Base-by-base conservation (phyloP, 2,329 filamentous ascomycete species). In the Balansia obtecta region DNA sequence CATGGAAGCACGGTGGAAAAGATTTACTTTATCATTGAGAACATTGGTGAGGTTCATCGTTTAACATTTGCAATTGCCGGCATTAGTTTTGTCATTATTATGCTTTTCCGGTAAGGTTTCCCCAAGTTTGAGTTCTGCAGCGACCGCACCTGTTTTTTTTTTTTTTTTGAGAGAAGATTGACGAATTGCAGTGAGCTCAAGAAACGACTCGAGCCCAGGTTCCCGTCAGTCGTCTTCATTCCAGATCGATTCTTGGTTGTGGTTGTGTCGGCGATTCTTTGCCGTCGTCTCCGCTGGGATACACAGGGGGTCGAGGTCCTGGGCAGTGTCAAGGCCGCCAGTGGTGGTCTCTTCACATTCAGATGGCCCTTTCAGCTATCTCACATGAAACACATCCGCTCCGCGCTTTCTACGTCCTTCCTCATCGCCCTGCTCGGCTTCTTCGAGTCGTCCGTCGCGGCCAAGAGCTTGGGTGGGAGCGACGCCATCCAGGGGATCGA, bases 341-440 rank as follows among this genome's bases (percentile, higher is more conserved):
- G 80, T 1, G 86, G 85, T n/a, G 75, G 81, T 2, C 59, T 75
- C 6, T 95, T 97, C 61, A 74, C 80, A 2, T 89, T 96, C 57
- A 82, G 86, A 54, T 96, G 90, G 76, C 91, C 93, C 0, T 93
- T 96, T 60, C 80, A 83, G 55, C 69, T 79, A 2, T 74, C 79
- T 5, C 80, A 94, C 58, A 82, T 97, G 73, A 76, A 80, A 22
- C 85, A 96, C 62, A 86, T 94, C 49, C 83, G 86, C 20, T 85
- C 88, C 54, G 86, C 88, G 38, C 85, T 97, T 76, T 84, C 87
- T 48, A 97, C 93, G 0, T 86, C 88, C 0, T 95, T 98, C 61
- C 75, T 97, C 49, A 95, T 98, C 56, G 88, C 90, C 0, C 75
- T 98, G 22, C 81, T 98, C 0, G 93, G 93, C n/a, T 98, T 98